These are phyloP conservation scores for Pseudocercospora fijiensis DNA, from an alignment of 2,329 filamentous ascomycete species.

Conservation along the genomic window DNA sequence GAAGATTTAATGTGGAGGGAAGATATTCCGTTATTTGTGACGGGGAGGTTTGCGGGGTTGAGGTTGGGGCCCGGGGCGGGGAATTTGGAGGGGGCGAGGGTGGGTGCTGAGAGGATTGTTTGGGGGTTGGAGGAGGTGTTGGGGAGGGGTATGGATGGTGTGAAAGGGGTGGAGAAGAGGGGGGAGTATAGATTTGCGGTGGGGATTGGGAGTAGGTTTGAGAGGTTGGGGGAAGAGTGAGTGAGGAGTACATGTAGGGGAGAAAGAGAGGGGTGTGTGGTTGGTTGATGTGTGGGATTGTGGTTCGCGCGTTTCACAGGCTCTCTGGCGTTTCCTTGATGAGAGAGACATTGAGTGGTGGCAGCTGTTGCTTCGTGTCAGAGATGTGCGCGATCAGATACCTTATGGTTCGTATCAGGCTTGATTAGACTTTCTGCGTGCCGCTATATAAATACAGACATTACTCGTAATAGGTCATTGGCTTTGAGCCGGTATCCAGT, in stretches of 20 bases:
- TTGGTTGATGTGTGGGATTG: too few relatives aligned
- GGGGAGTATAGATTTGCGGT: constrained; percentile 32
- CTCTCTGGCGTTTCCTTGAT: too few relatives aligned
- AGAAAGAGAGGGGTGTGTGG: too few relatives aligned
- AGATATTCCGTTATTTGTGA: constrained; percentile 70
- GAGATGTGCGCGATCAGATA: too few relatives aligned
- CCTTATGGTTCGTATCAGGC: neutral
- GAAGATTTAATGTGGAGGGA: constrained; percentile 74
- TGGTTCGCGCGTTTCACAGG: too few relatives aligned
- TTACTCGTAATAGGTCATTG: neutral
- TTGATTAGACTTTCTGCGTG: neutral
- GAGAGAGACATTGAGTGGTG: constrained; percentile 1
- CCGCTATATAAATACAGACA: neutral
- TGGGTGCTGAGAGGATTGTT: constrained; percentile 70
- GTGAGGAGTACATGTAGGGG: neutral
- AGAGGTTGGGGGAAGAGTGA: constrained; percentile 32
- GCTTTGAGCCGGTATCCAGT: neutral
- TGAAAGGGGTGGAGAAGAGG: constrained; percentile 27
- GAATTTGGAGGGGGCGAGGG: constrained; percentile 70
- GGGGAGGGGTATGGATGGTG: neutral
- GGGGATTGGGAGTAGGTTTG: constrained; percentile 47
- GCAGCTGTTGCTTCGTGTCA: too few relatives aligned
- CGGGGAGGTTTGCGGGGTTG: constrained; percentile 66
- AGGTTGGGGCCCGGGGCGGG: constrained; percentile 69
- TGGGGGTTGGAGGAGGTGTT: constrained; percentile 63